Evolutionary conservation across 2,329 filamentous ascomycete genomes (phyloP), one percentile per base, ranked within the genome.

Genomic region (Claviceps fusiformis): DNA sequence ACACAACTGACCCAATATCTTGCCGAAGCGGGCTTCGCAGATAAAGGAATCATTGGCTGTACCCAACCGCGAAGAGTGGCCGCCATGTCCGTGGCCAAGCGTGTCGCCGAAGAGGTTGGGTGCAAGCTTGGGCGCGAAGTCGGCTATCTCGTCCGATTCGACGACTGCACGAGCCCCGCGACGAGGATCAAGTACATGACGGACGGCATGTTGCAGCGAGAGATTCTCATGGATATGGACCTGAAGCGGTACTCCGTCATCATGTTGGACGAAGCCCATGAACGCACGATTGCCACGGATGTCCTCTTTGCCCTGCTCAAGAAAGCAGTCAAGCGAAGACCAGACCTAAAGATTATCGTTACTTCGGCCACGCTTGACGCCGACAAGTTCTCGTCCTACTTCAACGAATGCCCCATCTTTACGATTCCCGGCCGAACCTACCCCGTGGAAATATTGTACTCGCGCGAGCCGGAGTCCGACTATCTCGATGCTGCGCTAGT

Each of bases 141-240:
- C 59, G 93, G 93, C 54, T 98, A 98, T 68, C 95, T 88, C 8
- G 95, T 98, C 66, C 89, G 93, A 67, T 98, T 98, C 67, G 93
- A 98, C 66, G 93, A 98, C 71, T 87, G 85, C 67, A 96, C 92
- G 0, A 88, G 85, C 60, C 83, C 89, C 2, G 79, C 85, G 19
- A 98, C 93, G 1, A 89, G 85, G 65, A 95, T 98, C 75, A 98
- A 98, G 74, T 98, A 98, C 73, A 96, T 98, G 92, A 98, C 93
- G 17, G 93, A 98, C 64, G 93, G 93, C 70, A 97, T 97, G 88
- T 80, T 98, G 67, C 85, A 96, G 72, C 82, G 93, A 74, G 93
- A 98, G 72, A 90, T 96, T 67, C 78, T 98, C 53, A 79, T 96
- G 61, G 93, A 98, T 67, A 87, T 91, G 0, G 87, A 95, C 63